Base-by-base conservation (phyloP, 2,329 filamentous ascomycete species). In the Microcyclosporella mali region DNA sequence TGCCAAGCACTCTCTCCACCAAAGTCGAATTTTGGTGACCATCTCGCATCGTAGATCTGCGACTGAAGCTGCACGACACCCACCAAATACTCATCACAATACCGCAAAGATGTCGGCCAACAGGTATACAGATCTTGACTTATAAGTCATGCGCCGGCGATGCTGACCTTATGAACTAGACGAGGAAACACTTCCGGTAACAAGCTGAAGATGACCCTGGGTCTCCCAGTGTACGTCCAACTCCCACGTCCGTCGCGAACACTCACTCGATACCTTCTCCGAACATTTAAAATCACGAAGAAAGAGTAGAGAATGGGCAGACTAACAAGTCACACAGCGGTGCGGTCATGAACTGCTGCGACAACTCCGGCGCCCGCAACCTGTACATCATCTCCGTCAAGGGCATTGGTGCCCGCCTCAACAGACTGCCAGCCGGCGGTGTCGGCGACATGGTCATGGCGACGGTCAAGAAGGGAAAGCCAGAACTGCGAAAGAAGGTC, bases 201-300 rank as follows among this genome's bases (percentile, higher is more conserved):
- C 86, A 98, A 98, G 86, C 86, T 97, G 68, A 97, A 95, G 86
- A 98, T 98, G 92, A 95, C 92, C 73, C 88, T 98, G 75, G 92
- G 88, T 95, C 88, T 98, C 68, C 92, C 92, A 76, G 88, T 95
- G 89, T 95, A 94, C 73, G 88, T 86, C 36, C 42, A 42, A 16
- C 11, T 29, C 29, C 14, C 37, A 33, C 30, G 14, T 19, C 16
- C 16, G 40, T 14, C 41, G 18, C 40, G 37, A 51, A 39, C 33
- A 40, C 17, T 14, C 30, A 33, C 31, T 37, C 32, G n/a, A n/a
- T 12, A 19, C 28, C 19, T 8, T 14, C 15, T 32, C 17, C 30
- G 17, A 36, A 15, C n/a, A 33, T 25, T 19, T 37, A 34, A 45
- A 42, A 27, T 14, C 45, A 35, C 25, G 30, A 14, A 27, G 37